Evolutionary conservation across 2,329 filamentous ascomycete genomes (phyloP).

Genomic region (Alternaria conjuncta): DNA sequence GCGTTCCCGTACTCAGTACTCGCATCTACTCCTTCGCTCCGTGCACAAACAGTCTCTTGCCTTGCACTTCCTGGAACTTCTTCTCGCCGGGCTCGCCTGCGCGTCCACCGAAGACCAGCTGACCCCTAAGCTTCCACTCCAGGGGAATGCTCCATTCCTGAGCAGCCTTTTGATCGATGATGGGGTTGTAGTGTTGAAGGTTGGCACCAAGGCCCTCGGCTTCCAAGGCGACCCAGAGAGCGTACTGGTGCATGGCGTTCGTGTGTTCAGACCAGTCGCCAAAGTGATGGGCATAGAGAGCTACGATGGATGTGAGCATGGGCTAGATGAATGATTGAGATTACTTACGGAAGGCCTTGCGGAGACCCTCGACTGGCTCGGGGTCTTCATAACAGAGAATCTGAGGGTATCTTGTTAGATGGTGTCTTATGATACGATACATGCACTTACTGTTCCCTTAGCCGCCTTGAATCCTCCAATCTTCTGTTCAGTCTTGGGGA

Average conservation of each 20-base stretch:
- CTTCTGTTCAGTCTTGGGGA: constrained; percentile 60
- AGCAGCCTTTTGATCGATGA: constrained; percentile 76
- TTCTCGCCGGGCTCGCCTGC: constrained; percentile 67
- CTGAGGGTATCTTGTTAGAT: constrained; percentile 44
- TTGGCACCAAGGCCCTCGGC: constrained; percentile 85
- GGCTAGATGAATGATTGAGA: background rate
- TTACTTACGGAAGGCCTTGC: constrained; percentile 64
- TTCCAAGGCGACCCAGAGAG: constrained; percentile 82
- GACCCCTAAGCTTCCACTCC: constrained; percentile 78
- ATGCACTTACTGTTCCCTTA: constrained; percentile 73
- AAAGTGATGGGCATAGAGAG: constrained; percentile 81
- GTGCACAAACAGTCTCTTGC: constrained; percentile 60
- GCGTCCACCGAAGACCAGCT: constrained; percentile 80
- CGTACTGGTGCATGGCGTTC: constrained; percentile 81
- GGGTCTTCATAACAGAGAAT: constrained; percentile 88
- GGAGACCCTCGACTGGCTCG: constrained; percentile 67
- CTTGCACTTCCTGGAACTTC: constrained; percentile 67
- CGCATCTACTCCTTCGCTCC: constrained; percentile 36
- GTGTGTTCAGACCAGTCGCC: constrained; percentile 77
- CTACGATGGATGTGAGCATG: background rate
- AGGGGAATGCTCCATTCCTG: constrained; percentile 72
- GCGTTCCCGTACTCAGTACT: background rate
- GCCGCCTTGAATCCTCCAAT: constrained; percentile 69
- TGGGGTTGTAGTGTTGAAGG: constrained; percentile 91
- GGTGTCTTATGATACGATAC: background rate